These are phyloP conservation scores for Colletotrichum sp. DNA, from an alignment of 2,329 filamentous ascomycete species.

Conservation along the genomic window DNA sequence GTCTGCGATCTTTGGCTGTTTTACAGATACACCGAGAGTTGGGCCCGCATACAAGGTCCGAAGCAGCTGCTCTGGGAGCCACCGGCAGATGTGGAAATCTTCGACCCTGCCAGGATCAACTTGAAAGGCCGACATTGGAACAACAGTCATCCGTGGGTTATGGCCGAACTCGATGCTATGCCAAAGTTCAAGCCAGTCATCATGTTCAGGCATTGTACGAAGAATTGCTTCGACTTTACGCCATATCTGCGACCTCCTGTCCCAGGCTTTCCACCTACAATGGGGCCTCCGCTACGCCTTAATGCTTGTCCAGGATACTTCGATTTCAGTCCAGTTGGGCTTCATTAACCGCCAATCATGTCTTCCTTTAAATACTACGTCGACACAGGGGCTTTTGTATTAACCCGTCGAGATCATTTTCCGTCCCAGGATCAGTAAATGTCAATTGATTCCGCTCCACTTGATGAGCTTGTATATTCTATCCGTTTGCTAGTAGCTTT, in stretches of 20 bases:
- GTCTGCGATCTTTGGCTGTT: neutral
- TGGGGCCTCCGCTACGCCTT: neutral
- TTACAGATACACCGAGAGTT: neutral
- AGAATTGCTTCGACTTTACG: neutral
- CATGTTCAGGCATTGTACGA: neutral
- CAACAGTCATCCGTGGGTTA: neutral
- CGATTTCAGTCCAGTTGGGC: neutral
- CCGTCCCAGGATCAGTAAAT: neutral
- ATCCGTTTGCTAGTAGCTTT: neutral
- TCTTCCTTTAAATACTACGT: neutral
- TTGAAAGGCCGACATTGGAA: neutral
- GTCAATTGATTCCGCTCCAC: neutral
- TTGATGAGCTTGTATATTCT: neutral
- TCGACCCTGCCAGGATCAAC: neutral
- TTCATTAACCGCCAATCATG: accelerated
- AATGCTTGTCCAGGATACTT: neutral
- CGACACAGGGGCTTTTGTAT: accelerated
- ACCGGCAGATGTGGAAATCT: neutral
- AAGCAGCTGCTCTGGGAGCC: neutral
- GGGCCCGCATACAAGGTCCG: accelerated
- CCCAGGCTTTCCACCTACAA: neutral
- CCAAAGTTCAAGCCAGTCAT: neutral
- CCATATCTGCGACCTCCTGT: neutral
- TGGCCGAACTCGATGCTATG: neutral
- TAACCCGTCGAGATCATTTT: neutral